Evolutionary conservation across 2,329 filamentous ascomycete species (phyloP).

Genomic region (Onygenales sp.): DNA sequence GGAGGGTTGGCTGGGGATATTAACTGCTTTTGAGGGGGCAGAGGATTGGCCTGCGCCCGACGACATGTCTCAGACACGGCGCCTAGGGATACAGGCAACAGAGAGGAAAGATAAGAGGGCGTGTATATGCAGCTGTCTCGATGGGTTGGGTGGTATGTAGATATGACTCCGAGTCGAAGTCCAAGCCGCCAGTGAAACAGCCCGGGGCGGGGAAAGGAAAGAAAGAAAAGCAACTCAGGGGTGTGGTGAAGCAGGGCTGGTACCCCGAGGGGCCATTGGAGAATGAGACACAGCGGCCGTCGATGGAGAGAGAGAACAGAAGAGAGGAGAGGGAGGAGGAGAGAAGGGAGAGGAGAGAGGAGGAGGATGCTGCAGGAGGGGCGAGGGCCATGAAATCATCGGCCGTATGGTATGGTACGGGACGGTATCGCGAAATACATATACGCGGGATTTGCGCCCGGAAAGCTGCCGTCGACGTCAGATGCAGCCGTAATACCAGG

Average conservation of each 20-base stretch:
- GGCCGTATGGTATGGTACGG: neutral
- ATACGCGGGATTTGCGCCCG: neutral
- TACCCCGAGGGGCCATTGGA: constrained; percentile 1
- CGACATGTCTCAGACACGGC: constrained; percentile 20
- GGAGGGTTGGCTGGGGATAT: constrained; percentile 23
- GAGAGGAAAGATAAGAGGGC: neutral
- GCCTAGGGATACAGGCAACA: constrained; percentile 1
- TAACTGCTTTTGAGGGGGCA: constrained; percentile 31
- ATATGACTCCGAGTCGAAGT: neutral
- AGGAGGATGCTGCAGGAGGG: neutral
- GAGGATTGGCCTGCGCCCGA: constrained; percentile 27
- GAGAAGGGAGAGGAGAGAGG: neutral
- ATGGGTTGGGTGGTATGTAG: neutral
- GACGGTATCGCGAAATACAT: neutral
- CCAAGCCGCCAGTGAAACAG: neutral
- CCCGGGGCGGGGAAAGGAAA: neutral
- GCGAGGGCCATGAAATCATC: neutral
- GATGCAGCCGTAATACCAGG: neutral
- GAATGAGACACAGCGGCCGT: neutral
- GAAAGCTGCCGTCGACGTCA: too few relatives aligned
- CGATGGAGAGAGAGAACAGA: neutral
- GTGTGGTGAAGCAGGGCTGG: constrained; percentile 9
- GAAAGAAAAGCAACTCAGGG: constrained; percentile 22
- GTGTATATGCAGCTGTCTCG: neutral
- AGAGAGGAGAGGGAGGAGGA: neutral